Evolutionary conservation across 2,329 filamentous ascomycete species (phyloP), one percentile per base, ranked within the genome.

Genomic region (Claviceps sp.): DNA sequence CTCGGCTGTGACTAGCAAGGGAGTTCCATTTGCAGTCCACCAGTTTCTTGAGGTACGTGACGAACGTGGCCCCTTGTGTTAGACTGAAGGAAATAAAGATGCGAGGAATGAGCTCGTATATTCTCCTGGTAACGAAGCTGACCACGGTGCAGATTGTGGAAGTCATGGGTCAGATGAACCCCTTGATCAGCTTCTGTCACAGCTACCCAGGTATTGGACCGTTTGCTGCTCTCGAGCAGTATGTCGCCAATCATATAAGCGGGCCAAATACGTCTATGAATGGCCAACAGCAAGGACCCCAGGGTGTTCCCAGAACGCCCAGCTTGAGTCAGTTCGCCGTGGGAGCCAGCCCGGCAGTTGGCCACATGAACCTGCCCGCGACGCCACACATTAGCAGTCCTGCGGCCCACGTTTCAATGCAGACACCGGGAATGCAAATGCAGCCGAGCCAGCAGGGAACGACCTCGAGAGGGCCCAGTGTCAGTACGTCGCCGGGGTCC

Each of bases 391-490:
- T 72, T 52, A 75, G 78, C 50, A 83, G 79, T 61, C 82, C 82
- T 29, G 29, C 8, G 8, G 79, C 78, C 17, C 75, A 77, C 14
- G 79, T 76, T 16, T 72, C 76, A 50, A 81, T 83, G 74, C 78
- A 81, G 63, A 78, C 80, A 49, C 80, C 80, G 22, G 72, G 73
- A 55, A 85, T 85, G 81, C 78, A 81, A 62, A 69, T 80, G 54
- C 80, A 85, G 62, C 78, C 79, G 56, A 84, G 80, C 62, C 81
- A 84, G 62, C 82, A 85, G 61, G 82, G 81, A 40, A 82, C 80
- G 36, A 79, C 71, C 62, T 83, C 80, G 9, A 80, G 78, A 62
- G 81, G 79, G 1, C 79, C 80, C 6, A 84, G 80, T 61, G 80
- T 81, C 52, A 85, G 83, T 66, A 85, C 82, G 5, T 82, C 78